A percentile compares a stretch with the other conserved stretches of the same genome.
These are phyloP conservation scores for Schoenoplectus tabernaemontani DNA, from an alignment of 202 grass and related monocot genomes.

Conservation along the genomic window DNA sequence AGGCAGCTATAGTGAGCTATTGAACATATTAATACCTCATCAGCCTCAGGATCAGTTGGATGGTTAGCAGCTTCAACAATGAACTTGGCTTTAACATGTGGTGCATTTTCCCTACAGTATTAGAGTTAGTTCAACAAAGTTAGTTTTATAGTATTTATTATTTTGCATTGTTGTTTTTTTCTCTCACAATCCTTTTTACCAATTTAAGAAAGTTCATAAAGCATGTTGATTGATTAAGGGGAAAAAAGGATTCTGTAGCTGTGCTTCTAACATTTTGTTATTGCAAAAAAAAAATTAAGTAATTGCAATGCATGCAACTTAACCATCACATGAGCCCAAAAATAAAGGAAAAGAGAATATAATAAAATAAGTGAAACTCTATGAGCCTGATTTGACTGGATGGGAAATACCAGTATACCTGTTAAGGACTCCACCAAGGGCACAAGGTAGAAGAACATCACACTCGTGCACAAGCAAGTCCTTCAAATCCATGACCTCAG, in stretches of 20 bases:
- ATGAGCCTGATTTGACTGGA: neutral
- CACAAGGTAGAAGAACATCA: slow-evolving; percentile 88
- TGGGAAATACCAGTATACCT: slow-evolving; percentile 25
- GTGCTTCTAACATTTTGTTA: too few relatives aligned
- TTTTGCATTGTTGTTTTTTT: neutral
- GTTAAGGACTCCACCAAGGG: slow-evolving; percentile 86
- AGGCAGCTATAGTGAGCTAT: too few relatives aligned
- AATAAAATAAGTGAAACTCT: neutral
- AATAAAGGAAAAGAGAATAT: neutral
- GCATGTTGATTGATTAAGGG: too few relatives aligned
- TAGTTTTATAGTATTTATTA: neutral
- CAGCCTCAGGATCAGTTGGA: slow-evolving; percentile 88
- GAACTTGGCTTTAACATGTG: slow-evolving; percentile 85
- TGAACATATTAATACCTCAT: slow-evolving; percentile 58
- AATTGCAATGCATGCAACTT: too few relatives aligned
- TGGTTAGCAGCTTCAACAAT: slow-evolving; percentile 94
- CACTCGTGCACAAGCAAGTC: slow-evolving; percentile 77
- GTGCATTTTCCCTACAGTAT: slow-evolving; percentile 68
- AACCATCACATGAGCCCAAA: too few relatives aligned
- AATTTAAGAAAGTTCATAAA: neutral
- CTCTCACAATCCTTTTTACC: neutral
- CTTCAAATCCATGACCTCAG: slow-evolving; percentile 49
- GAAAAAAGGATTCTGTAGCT: too few relatives aligned
- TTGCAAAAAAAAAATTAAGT: too few relatives aligned
- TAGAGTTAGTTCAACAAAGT: neutral